Conservation (phyloP, 163 green algal genomes). For the Scenedesmus sp. region DNA sequence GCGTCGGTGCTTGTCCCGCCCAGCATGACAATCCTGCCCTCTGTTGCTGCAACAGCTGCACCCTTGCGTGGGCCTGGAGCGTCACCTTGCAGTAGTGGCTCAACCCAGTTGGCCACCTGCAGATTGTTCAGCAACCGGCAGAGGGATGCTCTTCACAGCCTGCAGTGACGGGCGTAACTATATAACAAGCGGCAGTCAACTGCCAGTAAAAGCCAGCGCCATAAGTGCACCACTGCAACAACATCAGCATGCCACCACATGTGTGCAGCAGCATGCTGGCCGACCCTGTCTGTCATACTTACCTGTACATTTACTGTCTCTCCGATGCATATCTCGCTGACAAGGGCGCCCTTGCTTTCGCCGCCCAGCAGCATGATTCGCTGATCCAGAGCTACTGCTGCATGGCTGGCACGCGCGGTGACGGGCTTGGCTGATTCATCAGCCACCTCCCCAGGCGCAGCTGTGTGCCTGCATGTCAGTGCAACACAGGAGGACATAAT, state of each 20-base stretch:
- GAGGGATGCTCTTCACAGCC: not conserved
- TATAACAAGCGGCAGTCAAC: not conserved
- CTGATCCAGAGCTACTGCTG: constrained; percentile 64
- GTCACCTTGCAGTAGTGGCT: constrained; percentile 69
- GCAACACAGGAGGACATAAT: too few species aligned
- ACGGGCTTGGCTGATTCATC: constrained; percentile 46
- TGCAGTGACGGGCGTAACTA: not conserved
- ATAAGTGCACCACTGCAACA: not conserved
- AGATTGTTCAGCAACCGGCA: too few species aligned
- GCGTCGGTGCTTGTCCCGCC: constrained; percentile 64
- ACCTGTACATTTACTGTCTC: constrained; percentile 16
- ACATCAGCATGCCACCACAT: not conserved
- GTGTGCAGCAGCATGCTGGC: not conserved
- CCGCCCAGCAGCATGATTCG: constrained; percentile 77
- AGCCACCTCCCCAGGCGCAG: constrained; percentile 24
- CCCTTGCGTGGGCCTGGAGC: constrained; percentile 70
- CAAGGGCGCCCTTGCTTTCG: constrained; percentile 69
- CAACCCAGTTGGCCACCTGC: constrained; percentile 59
- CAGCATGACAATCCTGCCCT: constrained; percentile 75
- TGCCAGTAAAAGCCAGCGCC: not conserved
- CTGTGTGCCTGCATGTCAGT: constrained; percentile 9
- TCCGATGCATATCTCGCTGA: constrained; percentile 56
- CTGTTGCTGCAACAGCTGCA: constrained; percentile 60
- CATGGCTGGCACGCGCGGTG: constrained; percentile 60
- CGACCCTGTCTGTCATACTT: not conserved